Base-by-base conservation (phyloP, 805 yeast genomes). In the Teunomyces kruisii region DNA sequence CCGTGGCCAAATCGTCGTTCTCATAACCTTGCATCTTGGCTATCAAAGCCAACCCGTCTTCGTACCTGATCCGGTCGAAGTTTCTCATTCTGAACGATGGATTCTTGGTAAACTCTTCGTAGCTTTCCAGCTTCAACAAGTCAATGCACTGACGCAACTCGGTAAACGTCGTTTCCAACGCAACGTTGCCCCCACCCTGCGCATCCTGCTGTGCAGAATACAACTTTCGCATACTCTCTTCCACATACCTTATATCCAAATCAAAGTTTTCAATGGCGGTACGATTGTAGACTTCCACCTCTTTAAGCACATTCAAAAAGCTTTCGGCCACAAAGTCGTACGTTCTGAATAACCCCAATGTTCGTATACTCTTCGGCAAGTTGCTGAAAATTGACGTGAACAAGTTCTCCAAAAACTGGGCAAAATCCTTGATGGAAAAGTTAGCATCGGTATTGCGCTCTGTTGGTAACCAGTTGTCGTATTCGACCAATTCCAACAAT, bases 341-440 rank as follows among this genome's bases (percentile, higher is more conserved):
- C 22, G 92, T 89, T 58, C 96, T 79, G 52, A 89, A 83, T 48
- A 91, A 77, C n/a, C 95, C 79, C 48, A 90, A 68, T 3, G 92
- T 83, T 53, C 87, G 80, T 46, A 92, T 83, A 4, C 86, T 78
- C 37, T 76, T 76, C 0, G 98, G 97, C 39, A 94, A 72, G 47
- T 86, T 86, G 9, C 86, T 83, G 54, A 94, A 80, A 12, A 95
- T 89, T 1, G 96, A 84, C 42, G 84, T 81, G 59, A 92, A 89
- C 76, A 91, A 79, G 65, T 88, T 88, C 51, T 86, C 87, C 58
- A 92, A 74, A 63, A 84, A 94, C 46, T 84, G 80, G 13, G 96
- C 91, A 73, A 91, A 81, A 64, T 92, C 98, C 40, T 81, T 79
- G 45, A 92, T 79, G 42, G 84, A 84, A 53, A 75, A 76, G 52